Conservation (phyloP, 345 rosid species). For the Salix koriyanagi region DNA sequence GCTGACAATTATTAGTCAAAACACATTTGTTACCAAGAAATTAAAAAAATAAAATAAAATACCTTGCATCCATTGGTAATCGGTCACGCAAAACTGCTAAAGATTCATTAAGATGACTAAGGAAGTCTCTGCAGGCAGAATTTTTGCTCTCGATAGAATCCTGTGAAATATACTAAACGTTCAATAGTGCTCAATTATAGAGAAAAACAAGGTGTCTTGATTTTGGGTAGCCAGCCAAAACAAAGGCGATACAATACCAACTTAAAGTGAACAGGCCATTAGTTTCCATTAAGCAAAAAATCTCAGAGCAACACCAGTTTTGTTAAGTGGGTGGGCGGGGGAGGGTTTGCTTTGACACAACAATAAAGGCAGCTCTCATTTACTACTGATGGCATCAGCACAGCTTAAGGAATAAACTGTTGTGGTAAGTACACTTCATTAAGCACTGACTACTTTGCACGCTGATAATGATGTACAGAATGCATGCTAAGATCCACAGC, state of each 20-base stretch:
- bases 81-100: conserved; percentile 60
- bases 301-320: not conserved
- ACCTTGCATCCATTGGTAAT: conserved; percentile 77
- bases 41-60: not conserved
- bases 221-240: not conserved
- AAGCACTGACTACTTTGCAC: not conserved
- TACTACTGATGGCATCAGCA: not conserved
- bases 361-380: not conserved
- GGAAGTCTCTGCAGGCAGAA: conserved; percentile 56
- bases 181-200: not conserved
- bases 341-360: not conserved
- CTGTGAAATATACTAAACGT: conserved; percentile 40
- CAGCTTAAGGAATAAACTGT: not conserved
- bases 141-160: conserved; percentile 64
- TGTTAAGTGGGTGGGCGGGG: not conserved
- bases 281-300: not conserved
- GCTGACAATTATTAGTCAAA: not conserved
- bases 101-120: conserved; percentile 59
- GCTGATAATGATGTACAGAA: not conserved
- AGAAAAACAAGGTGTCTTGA: not conserved
- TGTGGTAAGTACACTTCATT: not conserved
- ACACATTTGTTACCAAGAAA: not conserved
- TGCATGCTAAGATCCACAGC: not conserved
- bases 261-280: not conserved
- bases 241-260: not conserved